Evolutionary conservation across 768 basidiomycete genomes (phyloP).

Genomic region (Russula virescens): DNA sequence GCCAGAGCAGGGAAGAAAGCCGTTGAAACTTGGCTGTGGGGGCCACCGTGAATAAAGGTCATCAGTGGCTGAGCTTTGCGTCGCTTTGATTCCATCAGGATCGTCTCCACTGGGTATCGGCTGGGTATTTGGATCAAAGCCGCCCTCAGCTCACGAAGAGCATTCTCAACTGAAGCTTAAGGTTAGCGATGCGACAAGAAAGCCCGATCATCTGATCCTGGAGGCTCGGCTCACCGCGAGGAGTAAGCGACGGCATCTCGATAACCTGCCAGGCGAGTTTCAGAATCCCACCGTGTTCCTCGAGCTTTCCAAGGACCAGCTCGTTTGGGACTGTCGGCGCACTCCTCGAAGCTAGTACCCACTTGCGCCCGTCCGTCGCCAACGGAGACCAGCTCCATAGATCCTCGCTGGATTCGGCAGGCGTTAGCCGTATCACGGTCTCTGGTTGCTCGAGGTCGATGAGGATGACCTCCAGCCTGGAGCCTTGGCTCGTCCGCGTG

Average conservation of each 20-base stretch:
- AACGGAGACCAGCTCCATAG: slow-evolving; percentile 24
- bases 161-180: slow-evolving; percentile 6
- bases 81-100: slow-evolving; percentile 18
- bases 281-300: slow-evolving; percentile 1
- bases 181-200: background rate
- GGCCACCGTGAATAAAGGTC: slow-evolving; percentile 32
- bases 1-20: slow-evolving; percentile 22
- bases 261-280: slow-evolving; percentile 20
- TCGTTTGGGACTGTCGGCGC: slow-evolving; percentile 17
- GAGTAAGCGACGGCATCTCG: slow-evolving; percentile 16
- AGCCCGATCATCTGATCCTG: background rate
- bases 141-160: slow-evolving; percentile 13
- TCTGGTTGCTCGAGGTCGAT: slow-evolving; percentile 22
- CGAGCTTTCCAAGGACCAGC: slow-evolving; percentile 26
- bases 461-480: slow-evolving; percentile 25
- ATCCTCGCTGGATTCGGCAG: slow-evolving; percentile 19
- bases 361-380: slow-evolving; percentile 19
- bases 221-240: slow-evolving; percentile 6
- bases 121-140: slow-evolving; percentile 16
- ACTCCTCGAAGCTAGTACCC: slow-evolving; percentile 24
- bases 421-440: slow-evolving; percentile 12
- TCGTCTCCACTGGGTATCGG: slow-evolving; percentile 23
- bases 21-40: slow-evolving; percentile 26
- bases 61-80: slow-evolving; percentile 12
- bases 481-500: slow-evolving; percentile 26